phyloP scores from a whole-genome alignment of 1,284 basidiomycete species.

The Pholiota adiposa region DNA sequence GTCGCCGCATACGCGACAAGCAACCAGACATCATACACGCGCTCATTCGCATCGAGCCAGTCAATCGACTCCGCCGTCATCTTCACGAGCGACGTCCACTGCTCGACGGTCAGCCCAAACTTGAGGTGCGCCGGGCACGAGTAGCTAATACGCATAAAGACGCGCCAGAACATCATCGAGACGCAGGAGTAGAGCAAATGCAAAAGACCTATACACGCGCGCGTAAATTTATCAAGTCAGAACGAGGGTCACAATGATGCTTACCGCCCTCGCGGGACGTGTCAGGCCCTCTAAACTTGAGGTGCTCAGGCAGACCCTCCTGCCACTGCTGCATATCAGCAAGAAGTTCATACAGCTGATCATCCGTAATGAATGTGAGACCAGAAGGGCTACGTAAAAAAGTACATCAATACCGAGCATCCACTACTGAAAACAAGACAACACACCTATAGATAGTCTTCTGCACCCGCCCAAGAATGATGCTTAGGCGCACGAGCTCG shows the following conservation, averaged over 20 bases:
- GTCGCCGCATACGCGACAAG: conserved; percentile 89
- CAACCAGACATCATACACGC: conserved; percentile 85
- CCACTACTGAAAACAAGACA: conserved; percentile 11
- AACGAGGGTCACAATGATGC: too few species aligned
- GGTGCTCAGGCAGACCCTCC: conserved; percentile 69
- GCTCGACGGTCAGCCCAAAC: conserved; percentile 79
- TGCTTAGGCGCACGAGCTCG: conserved; percentile 86
- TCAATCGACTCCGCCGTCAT: conserved; percentile 84
- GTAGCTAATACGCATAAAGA: conserved; percentile 95
- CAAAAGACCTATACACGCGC: conserved; percentile 78
- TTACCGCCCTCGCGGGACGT: conserved; percentile 66
- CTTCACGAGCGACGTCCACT: conserved; percentile 76
- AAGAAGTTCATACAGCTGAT: conserved; percentile 70
- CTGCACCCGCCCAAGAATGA: conserved; percentile 84
- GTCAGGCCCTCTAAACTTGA: conserved; percentile 75
- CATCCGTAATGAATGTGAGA: conserved; percentile 80
- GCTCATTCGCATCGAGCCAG: conserved; percentile 86
- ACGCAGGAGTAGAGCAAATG: conserved; percentile 88
- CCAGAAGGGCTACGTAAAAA: conserved; percentile 74
- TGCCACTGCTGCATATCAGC: conserved; percentile 83
- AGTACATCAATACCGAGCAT: neutral
- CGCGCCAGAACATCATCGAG: conserved; percentile 90
- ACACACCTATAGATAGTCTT: conserved; percentile 88
- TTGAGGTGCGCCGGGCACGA: conserved; percentile 84
- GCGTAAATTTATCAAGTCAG: too few species aligned